phyloP scores from a whole-genome alignment of 306 rosid species.

The Geum urbanum region DNA sequence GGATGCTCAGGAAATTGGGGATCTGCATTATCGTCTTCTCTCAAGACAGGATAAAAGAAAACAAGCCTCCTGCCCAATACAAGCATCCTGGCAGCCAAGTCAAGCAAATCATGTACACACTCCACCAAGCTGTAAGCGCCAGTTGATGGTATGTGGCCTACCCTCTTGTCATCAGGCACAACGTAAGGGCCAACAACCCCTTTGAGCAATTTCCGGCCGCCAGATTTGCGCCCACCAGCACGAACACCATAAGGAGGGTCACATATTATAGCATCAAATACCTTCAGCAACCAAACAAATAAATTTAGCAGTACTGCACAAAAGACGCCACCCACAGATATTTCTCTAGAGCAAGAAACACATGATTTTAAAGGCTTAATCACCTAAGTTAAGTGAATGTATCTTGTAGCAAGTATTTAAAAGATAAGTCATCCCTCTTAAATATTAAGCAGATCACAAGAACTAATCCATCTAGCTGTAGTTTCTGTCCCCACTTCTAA shows the following conservation, averaged over 20 bases:
- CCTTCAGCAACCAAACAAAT: slow-evolving; percentile 33
- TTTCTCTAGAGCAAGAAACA: neutral
- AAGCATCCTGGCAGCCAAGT: slow-evolving; percentile 85
- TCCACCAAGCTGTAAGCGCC: slow-evolving; percentile 81
- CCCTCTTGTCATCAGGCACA: slow-evolving; percentile 87
- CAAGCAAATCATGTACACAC: slow-evolving; percentile 94
- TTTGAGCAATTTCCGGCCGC: slow-evolving; percentile 86
- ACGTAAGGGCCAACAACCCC: slow-evolving; percentile 69
- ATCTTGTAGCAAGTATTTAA: neutral
- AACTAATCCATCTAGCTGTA: neutral
- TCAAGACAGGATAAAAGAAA: slow-evolving; percentile 82
- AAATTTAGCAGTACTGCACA: neutral
- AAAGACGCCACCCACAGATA: neutral
- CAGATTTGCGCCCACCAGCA: slow-evolving; percentile 98
- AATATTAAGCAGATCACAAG: neutral
- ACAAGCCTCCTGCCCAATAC: slow-evolving; percentile 82
- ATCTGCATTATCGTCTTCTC: slow-evolving; percentile 63
- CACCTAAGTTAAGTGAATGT: neutral
- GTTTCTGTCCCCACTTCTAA: neutral
- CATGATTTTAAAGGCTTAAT: neutral
- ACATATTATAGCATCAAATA: slow-evolving; percentile 90
- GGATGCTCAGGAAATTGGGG: slow-evolving; percentile 70
- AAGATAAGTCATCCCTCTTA: neutral
- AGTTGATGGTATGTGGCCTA: slow-evolving; percentile 92
- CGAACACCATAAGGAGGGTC: slow-evolving; percentile 99